Conservation (phyloP, 164 flowering plant genomes). For the Vitis rupestris region DNA sequence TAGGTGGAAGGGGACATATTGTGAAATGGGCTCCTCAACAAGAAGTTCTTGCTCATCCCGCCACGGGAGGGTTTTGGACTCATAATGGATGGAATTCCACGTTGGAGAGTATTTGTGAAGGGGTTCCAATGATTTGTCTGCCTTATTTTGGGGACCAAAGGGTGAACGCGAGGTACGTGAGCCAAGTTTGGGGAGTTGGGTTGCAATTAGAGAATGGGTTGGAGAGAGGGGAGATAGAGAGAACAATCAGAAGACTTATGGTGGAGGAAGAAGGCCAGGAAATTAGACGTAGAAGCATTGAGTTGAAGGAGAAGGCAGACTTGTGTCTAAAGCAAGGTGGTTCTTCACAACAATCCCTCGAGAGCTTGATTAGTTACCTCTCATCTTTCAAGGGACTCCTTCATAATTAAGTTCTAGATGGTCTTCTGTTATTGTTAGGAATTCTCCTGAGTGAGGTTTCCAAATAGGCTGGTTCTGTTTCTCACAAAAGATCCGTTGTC, state of each 20-base stretch:
- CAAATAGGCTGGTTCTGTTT: no score
- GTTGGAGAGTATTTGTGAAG: constrained; percentile 50
- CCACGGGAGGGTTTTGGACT: constrained; percentile 59
- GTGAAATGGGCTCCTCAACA: constrained; percentile 69
- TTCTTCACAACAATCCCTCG: constrained; percentile 34
- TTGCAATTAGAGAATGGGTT: constrained; percentile 32
- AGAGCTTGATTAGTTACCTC: constrained; percentile 19
- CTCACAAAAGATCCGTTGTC: no score
- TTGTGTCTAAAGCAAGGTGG: constrained; percentile 35
- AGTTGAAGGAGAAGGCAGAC: constrained; percentile 29
- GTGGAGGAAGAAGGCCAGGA: constrained; percentile 37
- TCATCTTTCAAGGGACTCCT: constrained; percentile 1
- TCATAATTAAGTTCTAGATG: no score
- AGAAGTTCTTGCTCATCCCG: constrained; percentile 51
- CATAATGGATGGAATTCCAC: constrained; percentile 65
- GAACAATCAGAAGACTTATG: constrained; percentile 31
- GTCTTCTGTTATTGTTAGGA: no score
- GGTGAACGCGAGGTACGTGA: constrained; percentile 45
- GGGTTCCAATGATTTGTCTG: constrained; percentile 57
- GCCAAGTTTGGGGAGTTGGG: constrained; percentile 45
- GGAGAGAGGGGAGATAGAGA: constrained; percentile 32
- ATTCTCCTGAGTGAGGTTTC: no score
- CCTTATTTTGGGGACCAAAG: constrained; percentile 46
- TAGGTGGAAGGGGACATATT: constrained; percentile 25
- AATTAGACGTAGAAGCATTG: constrained; percentile 26